Base-by-base conservation (phyloP, 2,329 filamentous ascomycete species). In the Fusarium anguioides region DNA sequence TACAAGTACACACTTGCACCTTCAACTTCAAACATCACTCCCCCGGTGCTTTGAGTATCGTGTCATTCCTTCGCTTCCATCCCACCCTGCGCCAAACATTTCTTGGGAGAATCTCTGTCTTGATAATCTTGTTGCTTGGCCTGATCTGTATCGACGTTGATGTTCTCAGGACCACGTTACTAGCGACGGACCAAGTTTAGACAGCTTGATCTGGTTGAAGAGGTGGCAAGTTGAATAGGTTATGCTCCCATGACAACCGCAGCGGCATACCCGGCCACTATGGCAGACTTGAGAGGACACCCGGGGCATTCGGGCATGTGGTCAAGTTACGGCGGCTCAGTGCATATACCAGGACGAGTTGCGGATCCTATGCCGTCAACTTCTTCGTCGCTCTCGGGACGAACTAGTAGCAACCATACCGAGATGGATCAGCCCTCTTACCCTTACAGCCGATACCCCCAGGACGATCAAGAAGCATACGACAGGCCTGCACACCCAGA, bases 221-320 rank as follows among this genome's bases (percentile, higher is more conserved):
- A 67, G 68, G 70, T 56, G 61, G 56, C 53, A 62, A 58, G 44
- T 47, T 63, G 52, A 63, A 60, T 65, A 68, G 75, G 81, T 81
- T 74, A 86, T 85, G 84, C 75, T 81, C 83, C 79, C 83, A 87
- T 87, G 84, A 87, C 86, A 81, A 85, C 85, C 80, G 84, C 84
- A 75, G 80, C 84, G 77, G 85, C 85, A 70, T 86, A 87, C 78
- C 83, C 85, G 80, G 83, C 84, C 75, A 86, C 82, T 76, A 88
- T 88, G 86, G 84, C 86, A 84, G 86, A 88, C 76, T 77, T 88
- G 81, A 87, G 87, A 82, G 80, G 81, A 75, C 86, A 88, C 78
- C 79, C 84, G 74, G 78, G 82, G 75, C 86, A 87, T 77, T 81
- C 82, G 72, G 83, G 81, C 76, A 78, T 88, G 71, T 88, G 86